A percentile compares a stretch with the other conserved stretches of the same genome.
phyloP scores from a whole-genome alignment of 2,329 filamentous ascomycete species.

The Alternaria arbusti region DNA sequence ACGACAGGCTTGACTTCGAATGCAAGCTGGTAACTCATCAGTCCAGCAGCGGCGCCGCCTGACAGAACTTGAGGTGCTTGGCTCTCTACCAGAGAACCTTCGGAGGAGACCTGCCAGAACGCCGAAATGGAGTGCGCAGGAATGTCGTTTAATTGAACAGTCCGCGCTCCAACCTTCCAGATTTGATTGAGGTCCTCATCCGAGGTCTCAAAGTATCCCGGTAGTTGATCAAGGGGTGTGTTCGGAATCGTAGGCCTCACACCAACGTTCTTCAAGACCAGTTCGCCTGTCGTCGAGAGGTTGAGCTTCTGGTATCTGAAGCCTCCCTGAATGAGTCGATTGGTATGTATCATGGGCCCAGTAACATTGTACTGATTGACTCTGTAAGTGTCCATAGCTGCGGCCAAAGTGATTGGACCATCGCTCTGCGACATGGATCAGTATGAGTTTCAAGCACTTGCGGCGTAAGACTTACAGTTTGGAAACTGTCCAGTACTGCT shows the following conservation, averaged over 20 bases:
- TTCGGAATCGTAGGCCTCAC: not conserved
- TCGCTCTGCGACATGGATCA: constrained; percentile 26
- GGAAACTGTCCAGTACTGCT: not conserved
- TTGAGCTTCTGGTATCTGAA: constrained; percentile 50
- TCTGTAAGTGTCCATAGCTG: constrained; percentile 49
- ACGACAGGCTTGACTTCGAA: not conserved
- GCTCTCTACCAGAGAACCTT: constrained; percentile 29
- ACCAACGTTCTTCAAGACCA: not conserved
- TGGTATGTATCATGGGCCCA: constrained; percentile 23
- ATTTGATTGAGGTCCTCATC: constrained; percentile 1
- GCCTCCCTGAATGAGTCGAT: constrained; percentile 48
- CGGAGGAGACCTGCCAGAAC: constrained; percentile 33
- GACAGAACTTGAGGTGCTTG: not conserved
- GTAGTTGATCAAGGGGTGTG: not conserved
- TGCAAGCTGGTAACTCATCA: not conserved
- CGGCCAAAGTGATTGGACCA: constrained; percentile 44
- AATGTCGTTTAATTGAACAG: constrained; percentile 42
- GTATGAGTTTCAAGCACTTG: not conserved
- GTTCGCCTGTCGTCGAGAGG: constrained; percentile 29
- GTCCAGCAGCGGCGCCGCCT: not conserved
- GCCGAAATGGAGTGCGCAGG: constrained; percentile 30
- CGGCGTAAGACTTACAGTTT: not conserved
- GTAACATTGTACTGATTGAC: constrained; percentile 47
- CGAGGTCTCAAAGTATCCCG: not conserved
- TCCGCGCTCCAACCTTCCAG: constrained; percentile 41